These are phyloP conservation scores for Trichoderma atrobrunneum DNA, from an alignment of 2,329 filamentous ascomycete genomes.

Conservation along the genomic window DNA sequence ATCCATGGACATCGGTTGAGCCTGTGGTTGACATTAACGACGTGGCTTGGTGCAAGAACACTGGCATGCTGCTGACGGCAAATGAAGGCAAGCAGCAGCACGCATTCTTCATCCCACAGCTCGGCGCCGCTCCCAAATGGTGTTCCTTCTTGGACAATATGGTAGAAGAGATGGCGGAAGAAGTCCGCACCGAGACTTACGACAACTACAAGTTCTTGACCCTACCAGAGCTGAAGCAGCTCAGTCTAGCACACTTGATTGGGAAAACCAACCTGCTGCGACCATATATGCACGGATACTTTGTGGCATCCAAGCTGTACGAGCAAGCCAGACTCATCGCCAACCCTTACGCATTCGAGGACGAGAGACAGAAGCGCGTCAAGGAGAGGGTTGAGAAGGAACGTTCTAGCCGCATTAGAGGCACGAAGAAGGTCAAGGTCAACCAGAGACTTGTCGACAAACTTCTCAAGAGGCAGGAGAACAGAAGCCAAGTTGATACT, in stretches of 20 bases:
- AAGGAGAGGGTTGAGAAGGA: conserved; percentile 97
- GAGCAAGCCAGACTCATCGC: conserved; percentile 91
- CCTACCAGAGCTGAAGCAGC: conserved; percentile 74
- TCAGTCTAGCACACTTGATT: conserved; percentile 85
- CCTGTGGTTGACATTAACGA: conserved; percentile 92
- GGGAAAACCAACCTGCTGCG: conserved; percentile 85
- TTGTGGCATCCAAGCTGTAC: conserved; percentile 91
- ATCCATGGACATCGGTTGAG: conserved; percentile 93
- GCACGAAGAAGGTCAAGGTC: conserved; percentile 96
- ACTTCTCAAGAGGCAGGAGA: conserved; percentile 63
- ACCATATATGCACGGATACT: conserved; percentile 99
- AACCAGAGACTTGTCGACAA: conserved; percentile 80
- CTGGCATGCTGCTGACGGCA: conserved; percentile 92
- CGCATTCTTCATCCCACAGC: conserved; percentile 89
- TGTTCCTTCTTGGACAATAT: conserved; percentile 96
- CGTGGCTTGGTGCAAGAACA: conserved; percentile 88
- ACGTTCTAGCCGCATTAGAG: conserved; percentile 88
- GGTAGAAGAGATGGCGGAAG: conserved; percentile 97
- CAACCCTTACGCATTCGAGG: conserved; percentile 91
- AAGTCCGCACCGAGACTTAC: conserved; percentile 75
- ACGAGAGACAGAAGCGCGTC: conserved; percentile 85
- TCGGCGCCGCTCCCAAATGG: conserved; percentile 92
- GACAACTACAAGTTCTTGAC: conserved; percentile 99
- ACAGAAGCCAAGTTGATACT: conserved; percentile 55
- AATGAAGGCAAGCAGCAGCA: conserved; percentile 97